These are phyloP conservation scores for Linum tenue DNA, from an alignment of 345 rosid genomes.

Conservation along the genomic window DNA sequence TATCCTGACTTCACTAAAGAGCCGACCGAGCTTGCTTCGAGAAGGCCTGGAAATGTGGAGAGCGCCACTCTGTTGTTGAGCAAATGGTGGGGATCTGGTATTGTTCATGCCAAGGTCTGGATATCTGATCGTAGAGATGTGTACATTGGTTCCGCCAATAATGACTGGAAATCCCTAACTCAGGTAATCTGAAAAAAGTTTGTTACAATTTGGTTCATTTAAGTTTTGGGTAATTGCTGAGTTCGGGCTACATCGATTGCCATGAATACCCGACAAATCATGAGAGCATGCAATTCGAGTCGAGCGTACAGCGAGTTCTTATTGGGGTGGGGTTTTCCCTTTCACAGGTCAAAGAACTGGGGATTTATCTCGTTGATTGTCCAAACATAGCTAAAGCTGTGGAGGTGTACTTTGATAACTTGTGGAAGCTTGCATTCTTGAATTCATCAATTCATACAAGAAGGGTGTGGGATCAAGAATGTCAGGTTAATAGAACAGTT, in stretches of 20 bases:
- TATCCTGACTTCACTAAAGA: slow-evolving; percentile 66
- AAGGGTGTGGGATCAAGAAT: slow-evolving; percentile 47
- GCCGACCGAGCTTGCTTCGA: slow-evolving; percentile 53
- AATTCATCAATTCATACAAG: slow-evolving; percentile 43
- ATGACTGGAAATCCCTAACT: slow-evolving; percentile 91
- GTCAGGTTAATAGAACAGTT: slow-evolving; percentile 64
- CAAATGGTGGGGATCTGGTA: slow-evolving; percentile 81
- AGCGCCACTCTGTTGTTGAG: slow-evolving; percentile 47
- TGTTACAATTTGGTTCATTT: background rate
- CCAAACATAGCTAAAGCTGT: slow-evolving; percentile 43
- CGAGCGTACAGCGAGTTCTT: background rate
- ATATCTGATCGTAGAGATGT: slow-evolving; percentile 59
- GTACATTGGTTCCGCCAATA: slow-evolving; percentile 85
- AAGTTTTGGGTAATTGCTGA: background rate
- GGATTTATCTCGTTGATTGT: slow-evolving; percentile 68
- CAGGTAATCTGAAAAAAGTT: slow-evolving; percentile 36
- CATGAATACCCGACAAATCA: too few relatives aligned
- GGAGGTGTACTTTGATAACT: slow-evolving; percentile 48
- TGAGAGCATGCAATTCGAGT: too few relatives aligned
- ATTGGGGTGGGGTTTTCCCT: background rate
- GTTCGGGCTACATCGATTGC: too few relatives aligned
- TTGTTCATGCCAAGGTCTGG: slow-evolving; percentile 90
- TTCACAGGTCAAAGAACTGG: slow-evolving; percentile 73
- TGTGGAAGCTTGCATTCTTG: slow-evolving; percentile 59
- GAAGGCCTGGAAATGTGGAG: slow-evolving; percentile 57